Evolutionary conservation across 495 filamentous ascomycete species (phyloP).

Genomic region (Neurospora sp.): DNA sequence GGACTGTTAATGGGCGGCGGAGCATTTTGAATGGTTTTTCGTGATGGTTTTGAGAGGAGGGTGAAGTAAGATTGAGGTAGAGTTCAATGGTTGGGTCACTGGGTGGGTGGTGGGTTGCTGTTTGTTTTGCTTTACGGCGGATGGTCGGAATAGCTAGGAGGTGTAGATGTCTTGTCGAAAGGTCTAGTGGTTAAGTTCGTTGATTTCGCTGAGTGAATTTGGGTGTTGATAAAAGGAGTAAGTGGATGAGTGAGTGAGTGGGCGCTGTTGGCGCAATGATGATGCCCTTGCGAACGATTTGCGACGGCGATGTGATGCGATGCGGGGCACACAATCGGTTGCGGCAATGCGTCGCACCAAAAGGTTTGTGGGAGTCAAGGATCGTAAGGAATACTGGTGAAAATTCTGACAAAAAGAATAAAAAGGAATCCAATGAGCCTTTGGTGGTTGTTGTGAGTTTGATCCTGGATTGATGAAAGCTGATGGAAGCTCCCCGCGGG

Average conservation of each 20-base stretch:
- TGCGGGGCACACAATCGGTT: background rate
- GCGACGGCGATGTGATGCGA: background rate
- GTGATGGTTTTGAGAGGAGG: background rate
- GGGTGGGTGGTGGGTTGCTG: background rate
- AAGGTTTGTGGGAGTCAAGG: background rate
- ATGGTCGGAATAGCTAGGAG: background rate
- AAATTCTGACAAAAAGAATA: too few relatives aligned
- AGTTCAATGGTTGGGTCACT: background rate
- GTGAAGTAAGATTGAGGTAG: background rate
- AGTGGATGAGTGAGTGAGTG: background rate
- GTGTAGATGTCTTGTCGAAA: background rate
- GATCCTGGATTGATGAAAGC: background rate
- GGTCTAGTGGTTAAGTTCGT: background rate
- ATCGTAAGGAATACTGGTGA: background rate
- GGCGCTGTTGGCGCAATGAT: background rate
- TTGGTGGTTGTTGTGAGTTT: background rate
- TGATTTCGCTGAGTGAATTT: background rate
- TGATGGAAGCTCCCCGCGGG: background rate
- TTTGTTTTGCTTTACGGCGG: background rate
- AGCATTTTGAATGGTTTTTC: slow-evolving; percentile 50
- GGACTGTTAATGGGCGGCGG: slow-evolving; percentile 67
- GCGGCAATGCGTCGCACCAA: background rate
- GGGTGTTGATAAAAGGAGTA: background rate
- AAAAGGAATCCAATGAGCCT: too few relatives aligned
- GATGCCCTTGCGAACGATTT: background rate